These are phyloP conservation scores for Bacidia rubella DNA, from an alignment of 495 filamentous ascomycete genomes.

Conservation along the genomic window DNA sequence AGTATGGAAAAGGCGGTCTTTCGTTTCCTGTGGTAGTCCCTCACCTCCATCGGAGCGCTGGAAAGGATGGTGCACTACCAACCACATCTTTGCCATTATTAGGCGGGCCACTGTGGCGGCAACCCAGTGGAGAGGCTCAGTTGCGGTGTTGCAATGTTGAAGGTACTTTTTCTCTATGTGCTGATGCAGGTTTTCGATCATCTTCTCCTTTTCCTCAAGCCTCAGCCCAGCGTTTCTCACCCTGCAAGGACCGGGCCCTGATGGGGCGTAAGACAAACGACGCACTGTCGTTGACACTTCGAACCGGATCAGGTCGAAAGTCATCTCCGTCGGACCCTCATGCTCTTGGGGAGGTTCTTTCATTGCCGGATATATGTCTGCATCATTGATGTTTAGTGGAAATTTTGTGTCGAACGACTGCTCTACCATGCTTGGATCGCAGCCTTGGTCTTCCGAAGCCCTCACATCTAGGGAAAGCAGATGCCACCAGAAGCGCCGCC, in stretches of 20 bases:
- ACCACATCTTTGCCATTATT: conserved; percentile 24
- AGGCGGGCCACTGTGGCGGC: conserved; percentile 28
- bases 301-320: conserved; percentile 57
- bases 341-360: conserved; percentile 42
- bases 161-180: conserved; percentile 32
- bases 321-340: conserved; percentile 58
- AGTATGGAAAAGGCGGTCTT: conserved; percentile 50
- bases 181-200: conserved; percentile 31
- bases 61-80: conserved; percentile 26
- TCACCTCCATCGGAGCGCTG: conserved; percentile 18
- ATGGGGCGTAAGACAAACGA: conserved; percentile 21
- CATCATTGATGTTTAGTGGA: conserved; percentile 65
- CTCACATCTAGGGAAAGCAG: conserved; percentile 50
- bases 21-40: conserved; percentile 40
- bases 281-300: conserved; percentile 21
- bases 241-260: conserved; percentile 13
- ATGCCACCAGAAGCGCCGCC: conserved; percentile 62
- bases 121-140: conserved; percentile 31
- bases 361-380: conserved; percentile 51
- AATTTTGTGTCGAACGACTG: conserved; percentile 55
- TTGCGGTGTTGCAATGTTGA: conserved; percentile 23
- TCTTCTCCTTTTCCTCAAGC: conserved; percentile 31
- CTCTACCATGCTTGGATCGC: conserved; percentile 51
- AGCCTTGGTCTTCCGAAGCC: conserved; percentile 62
- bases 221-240: conserved; percentile 16